phyloP scores from a whole-genome alignment of 768 basidiomycete genomes.

The Lactarius psammicola region DNA sequence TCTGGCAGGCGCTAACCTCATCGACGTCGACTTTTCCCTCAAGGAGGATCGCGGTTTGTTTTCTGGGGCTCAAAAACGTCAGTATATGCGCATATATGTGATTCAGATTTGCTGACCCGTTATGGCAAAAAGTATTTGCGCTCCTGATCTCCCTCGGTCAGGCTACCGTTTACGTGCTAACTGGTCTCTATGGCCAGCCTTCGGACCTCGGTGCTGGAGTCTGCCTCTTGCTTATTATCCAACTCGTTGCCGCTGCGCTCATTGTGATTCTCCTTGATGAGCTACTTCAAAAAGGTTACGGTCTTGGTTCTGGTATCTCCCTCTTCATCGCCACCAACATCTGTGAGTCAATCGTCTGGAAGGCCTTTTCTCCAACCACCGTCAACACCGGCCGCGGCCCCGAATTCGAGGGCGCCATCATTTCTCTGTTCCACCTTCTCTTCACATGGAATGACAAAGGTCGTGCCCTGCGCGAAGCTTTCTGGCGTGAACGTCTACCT shows the following conservation, averaged over 20 bases:
- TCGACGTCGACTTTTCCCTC: slow-evolving; percentile 95
- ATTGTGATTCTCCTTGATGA: slow-evolving; percentile 99
- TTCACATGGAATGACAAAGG: slow-evolving; percentile 99
- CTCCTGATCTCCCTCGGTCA: slow-evolving; percentile 96
- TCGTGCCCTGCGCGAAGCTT: slow-evolving; percentile 93
- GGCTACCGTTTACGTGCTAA: slow-evolving; percentile 94
- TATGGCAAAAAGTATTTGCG: slow-evolving; percentile 74
- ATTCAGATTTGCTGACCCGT: slow-evolving; percentile 2
- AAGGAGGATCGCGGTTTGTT: slow-evolving; percentile 98
- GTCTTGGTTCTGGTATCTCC: slow-evolving; percentile 97
- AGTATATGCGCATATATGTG: slow-evolving; percentile 35
- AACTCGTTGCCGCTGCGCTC: slow-evolving; percentile 88
- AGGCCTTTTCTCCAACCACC: slow-evolving; percentile 97
- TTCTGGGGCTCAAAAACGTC: slow-evolving; percentile 95
- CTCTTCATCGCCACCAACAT: slow-evolving; percentile 99
- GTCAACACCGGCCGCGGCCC: slow-evolving; percentile 97
- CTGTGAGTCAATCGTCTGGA: slow-evolving; percentile 99
- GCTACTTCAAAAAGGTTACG: slow-evolving; percentile 98
- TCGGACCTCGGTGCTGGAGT: slow-evolving; percentile 93
- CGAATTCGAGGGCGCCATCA: slow-evolving; percentile 96
- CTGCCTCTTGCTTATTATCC: slow-evolving; percentile 94
- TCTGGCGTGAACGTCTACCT: slow-evolving; percentile 95
- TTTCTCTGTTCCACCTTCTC: slow-evolving; percentile 93
- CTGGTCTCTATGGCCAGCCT: slow-evolving; percentile 95
- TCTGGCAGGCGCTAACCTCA: slow-evolving; percentile 93